A percentile compares a stretch with the other conserved stretches of the same genome.
Conservation (phyloP, 148 eudicot genomes). For the Talinum fruticosum region DNA sequence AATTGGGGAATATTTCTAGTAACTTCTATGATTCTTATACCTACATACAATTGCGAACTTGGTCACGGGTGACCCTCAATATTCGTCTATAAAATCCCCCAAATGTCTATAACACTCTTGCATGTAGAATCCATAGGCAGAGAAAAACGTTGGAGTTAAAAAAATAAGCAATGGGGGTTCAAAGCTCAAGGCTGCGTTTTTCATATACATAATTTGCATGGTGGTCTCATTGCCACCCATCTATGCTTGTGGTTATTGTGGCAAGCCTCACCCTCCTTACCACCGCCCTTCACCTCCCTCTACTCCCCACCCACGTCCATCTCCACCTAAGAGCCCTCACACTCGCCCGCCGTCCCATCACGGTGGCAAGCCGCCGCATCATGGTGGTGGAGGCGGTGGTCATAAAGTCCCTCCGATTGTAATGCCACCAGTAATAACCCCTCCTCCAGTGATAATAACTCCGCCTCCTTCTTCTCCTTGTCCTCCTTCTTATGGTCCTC, state of each 20-base stretch:
- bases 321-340: neutral
- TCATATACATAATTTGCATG: constrained; percentile 59
- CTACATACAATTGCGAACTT: constrained; percentile 15
- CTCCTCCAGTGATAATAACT: constrained; percentile 41
- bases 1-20: neutral
- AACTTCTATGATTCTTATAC: neutral
- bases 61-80: constrained; percentile 37
- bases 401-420: constrained; percentile 36
- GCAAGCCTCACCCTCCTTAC: constrained; percentile 47
- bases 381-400: constrained; percentile 11
- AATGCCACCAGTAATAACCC: constrained; percentile 23
- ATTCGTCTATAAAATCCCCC: constrained; percentile 34
- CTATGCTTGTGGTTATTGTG: constrained; percentile 62
- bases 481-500: constrained; percentile 38
- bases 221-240: constrained; percentile 55
- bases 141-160: neutral
- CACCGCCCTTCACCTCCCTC: neutral
- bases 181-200: constrained; percentile 41
- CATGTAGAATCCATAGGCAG: neutral
- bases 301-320: neutral
- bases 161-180: constrained; percentile 31
- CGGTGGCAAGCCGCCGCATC: constrained; percentile 6
- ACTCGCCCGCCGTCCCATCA: constrained; percentile 19
- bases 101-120: neutral
- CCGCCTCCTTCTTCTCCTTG: constrained; percentile 38